Evolutionary conservation across 768 basidiomycete genomes (phyloP).

Genomic region (Xanthoconium purpureum): DNA sequence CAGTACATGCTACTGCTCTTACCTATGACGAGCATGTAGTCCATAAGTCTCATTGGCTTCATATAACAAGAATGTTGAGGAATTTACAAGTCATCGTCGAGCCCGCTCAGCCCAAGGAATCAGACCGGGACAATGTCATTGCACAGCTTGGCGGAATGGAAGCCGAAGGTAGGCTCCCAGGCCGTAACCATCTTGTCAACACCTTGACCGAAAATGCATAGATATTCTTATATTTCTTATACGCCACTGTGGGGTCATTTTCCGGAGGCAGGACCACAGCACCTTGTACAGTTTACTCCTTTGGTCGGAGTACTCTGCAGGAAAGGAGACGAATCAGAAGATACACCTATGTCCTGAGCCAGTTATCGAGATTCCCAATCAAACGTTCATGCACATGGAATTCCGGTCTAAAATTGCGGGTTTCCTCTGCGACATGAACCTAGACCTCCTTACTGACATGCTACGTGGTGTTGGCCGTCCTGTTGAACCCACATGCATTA

Average conservation of each 20-base stretch:
- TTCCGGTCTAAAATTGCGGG: not conserved
- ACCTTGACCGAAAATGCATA: not conserved
- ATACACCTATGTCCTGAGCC: not conserved
- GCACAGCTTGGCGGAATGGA: not conserved
- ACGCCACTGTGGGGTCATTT: not conserved
- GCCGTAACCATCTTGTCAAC: not conserved
- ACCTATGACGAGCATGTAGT: not conserved
- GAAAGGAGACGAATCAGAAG: too few species aligned
- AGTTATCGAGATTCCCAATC: not conserved
- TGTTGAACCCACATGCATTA: not conserved
- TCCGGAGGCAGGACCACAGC: not conserved
- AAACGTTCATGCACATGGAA: not conserved
- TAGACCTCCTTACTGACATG: not conserved
- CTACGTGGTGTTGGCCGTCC: not conserved
- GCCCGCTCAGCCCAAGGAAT: not conserved
- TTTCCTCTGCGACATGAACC: not conserved
- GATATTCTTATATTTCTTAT: not conserved
- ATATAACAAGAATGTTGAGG: not conserved
- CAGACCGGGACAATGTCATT: too few species aligned
- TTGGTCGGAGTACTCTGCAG: too few species aligned
- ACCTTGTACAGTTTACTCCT: not conserved
- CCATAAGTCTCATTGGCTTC: not conserved
- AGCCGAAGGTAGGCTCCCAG: not conserved
- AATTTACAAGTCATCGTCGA: not conserved
- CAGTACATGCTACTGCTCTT: not conserved